Base-by-base conservation (phyloP, 352 stramenopile genomes). In the Phytopythium cucurbitacearum region DNA sequence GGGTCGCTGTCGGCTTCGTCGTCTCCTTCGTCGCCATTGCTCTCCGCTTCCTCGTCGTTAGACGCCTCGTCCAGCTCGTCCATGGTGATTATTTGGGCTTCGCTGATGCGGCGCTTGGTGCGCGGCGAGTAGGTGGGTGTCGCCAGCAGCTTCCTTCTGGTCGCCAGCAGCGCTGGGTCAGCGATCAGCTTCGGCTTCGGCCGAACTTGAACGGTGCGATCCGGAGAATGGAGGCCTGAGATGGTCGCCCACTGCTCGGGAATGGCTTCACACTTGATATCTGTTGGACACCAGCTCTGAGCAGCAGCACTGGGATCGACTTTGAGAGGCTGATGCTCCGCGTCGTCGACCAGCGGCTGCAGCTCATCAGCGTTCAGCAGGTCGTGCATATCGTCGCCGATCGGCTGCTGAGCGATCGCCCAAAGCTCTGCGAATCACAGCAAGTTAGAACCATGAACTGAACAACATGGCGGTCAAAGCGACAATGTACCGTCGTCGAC, bases 101-200 rank as follows among this genome's bases (percentile, higher is more conserved):
- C 60, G 15, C 62, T 75, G 32, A 71, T 71, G 2, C 68, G 65
- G 33, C 68, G 49, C 15, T 77, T 71, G 6, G 64, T 62, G 34
- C 65, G 64, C 21, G 68, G 68, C 7, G 68, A 73, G 13, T 55
- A 73, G 2, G 65, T 69, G 15, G 69, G 66, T 1, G 64, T 33
- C 13, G n/a, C 37, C 34, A 52, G 47, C 47, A 52, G 37, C 35
- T n/a, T 40, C n/a, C 9, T 52, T n/a, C 47, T 36, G 13, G 34
- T 13, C 47, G 41, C 47, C 0, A 36, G 34, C 47, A 52, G 35
- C 47, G 47, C 15, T 16, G 47, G 47, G 34, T 52, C 47, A 12
- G n/a, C 16, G 8, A n/a, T 28, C n/a, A 33, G n/a, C 16, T 52
- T 36, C 3, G 41, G 34, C 35, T 52, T 52, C 21, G 21, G 21